Evolutionary conservation across 768 basidiomycete genomes (phyloP), one percentile per base, ranked within the genome.

Genomic region (Rubroboletus pulcherrimus): DNA sequence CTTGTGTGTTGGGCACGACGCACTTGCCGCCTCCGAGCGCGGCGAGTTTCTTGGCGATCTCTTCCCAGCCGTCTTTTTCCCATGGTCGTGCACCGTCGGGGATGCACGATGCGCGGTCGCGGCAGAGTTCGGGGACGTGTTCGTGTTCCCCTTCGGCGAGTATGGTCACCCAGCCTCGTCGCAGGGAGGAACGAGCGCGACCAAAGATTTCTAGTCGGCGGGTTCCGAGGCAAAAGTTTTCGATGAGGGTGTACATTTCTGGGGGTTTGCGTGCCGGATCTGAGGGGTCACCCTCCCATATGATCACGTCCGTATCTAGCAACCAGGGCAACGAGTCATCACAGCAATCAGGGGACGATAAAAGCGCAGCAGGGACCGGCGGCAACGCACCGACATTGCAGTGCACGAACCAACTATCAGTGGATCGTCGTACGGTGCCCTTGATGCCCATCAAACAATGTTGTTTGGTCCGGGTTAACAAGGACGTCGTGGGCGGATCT

Each of bases 401-500:
- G 71, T 99, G 96, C 0, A 97, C 96, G 72, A 98, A 95, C 87
- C 92, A 91, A 56, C 86, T 88, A 69, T 99, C 97, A 1, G 90
- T 95, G 19, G 91, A 92, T 31, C 97, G 81, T 24, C 96, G 84
- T 12, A 99, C 96, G 2, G 97, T 98, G 14, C 97, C 97, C 46
- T 93, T 84, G 60, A 99, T 98, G 38, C 96, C 96, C 80, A 98
- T 97, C 47, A 98, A 74, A 70, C 95, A 98, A 66, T 98, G 96
- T 62, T 98, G 92, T 70, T 98, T 93, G 37, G 93, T 93, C 29
- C 94, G 82, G 21, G 89, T 92, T 31, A 96, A 77, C 29, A 98
- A 75, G 3, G 93, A 88, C 3, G 87, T 88, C 8, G 91, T 94
- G 10, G 92, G 89, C 2, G 87, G 84, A 67, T 93, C 91, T 43